Percentiles rank a stretch among this genome's conserved stretches.
phyloP scores from a whole-genome alignment of 1,284 basidiomycete species.

The Paramarasmius palmivorus region DNA sequence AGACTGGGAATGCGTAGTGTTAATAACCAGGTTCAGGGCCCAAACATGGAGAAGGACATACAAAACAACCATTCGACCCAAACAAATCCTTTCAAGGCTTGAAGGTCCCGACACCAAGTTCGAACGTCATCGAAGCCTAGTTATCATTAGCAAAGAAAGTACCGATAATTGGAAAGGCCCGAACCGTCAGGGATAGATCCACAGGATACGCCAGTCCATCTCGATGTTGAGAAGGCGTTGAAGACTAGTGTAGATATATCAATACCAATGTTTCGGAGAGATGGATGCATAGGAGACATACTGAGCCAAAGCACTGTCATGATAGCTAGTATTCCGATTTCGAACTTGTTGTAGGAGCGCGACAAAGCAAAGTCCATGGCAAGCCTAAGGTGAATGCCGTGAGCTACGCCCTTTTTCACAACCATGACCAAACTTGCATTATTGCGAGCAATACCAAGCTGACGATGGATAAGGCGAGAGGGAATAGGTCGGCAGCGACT shows the following conservation, averaged over 20 bases:
- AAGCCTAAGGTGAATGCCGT: constrained; percentile 31
- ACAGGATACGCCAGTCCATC: constrained; percentile 54
- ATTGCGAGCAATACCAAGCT: constrained; percentile 44
- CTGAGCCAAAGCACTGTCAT: constrained; percentile 57
- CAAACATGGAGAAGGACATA: constrained; percentile 29
- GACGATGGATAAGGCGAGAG: constrained; percentile 53
- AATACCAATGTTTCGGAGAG: too few species aligned
- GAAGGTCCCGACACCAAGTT: constrained; percentile 53
- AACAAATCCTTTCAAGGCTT: constrained; percentile 55
- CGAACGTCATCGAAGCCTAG: constrained; percentile 46
- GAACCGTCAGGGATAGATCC: constrained; percentile 45
- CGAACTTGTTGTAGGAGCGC: constrained; percentile 46
- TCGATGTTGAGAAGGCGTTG: constrained; percentile 60
- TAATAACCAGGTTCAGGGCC: constrained; percentile 3
- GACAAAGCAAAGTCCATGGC: constrained; percentile 40
- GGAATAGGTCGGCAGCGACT: constrained; percentile 61
- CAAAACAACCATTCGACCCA: constrained; percentile 58
- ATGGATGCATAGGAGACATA: constrained; percentile 25
- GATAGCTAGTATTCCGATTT: constrained; percentile 45
- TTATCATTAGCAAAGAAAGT: not conserved
- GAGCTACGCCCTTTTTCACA: not conserved
- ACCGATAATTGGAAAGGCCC: constrained; percentile 11
- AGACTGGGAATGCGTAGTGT: constrained; percentile 33
- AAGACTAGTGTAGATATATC: constrained; percentile 37
- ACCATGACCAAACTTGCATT: constrained; percentile 32